Evolutionary conservation across 106 monocot species (phyloP).

Genomic region (Chionographis japonica): DNA sequence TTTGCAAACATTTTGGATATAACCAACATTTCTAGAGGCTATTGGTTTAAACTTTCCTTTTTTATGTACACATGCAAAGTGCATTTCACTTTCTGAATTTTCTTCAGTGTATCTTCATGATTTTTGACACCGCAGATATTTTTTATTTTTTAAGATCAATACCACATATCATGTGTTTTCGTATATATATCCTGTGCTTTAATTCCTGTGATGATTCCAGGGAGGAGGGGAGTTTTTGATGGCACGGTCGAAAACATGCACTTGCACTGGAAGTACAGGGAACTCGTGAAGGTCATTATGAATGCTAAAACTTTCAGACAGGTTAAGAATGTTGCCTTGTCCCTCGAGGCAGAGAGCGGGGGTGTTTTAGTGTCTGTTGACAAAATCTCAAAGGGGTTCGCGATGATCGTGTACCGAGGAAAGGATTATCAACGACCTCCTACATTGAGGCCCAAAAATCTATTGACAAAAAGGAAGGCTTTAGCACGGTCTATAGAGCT

Average conservation of each 20-base stretch:
- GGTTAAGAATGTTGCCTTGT: slow-evolving; percentile 69
- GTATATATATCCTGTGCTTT: not conserved
- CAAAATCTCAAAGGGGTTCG: slow-evolving; percentile 92
- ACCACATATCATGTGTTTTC: no score
- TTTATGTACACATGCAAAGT: no score
- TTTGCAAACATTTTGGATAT: no score
- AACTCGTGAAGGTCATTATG: slow-evolving; percentile 79
- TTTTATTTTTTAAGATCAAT: no score
- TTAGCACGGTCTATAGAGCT: slow-evolving; percentile 93
- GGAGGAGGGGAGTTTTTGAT: slow-evolving; percentile 94
- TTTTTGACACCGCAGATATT: no score
- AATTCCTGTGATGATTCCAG: slow-evolving; percentile 25
- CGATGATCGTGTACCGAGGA: slow-evolving; percentile 77
- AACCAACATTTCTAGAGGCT: no score
- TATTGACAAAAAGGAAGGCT: slow-evolving; percentile 93
- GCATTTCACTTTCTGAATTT: no score
- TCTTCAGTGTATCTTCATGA: no score
- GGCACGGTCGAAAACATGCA: slow-evolving; percentile 99
- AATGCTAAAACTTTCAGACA: slow-evolving; percentile 73
- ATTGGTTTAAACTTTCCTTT: no score
- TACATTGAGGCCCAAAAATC: slow-evolving; percentile 77
- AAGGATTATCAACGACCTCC: slow-evolving; percentile 74
- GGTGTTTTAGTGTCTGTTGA: slow-evolving; percentile 92
- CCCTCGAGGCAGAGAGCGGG: slow-evolving; percentile 94
- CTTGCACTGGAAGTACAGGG: slow-evolving; percentile 97